phyloP scores from a whole-genome alignment of 2,329 filamentous ascomycete species.

The Fulvia fulva region DNA sequence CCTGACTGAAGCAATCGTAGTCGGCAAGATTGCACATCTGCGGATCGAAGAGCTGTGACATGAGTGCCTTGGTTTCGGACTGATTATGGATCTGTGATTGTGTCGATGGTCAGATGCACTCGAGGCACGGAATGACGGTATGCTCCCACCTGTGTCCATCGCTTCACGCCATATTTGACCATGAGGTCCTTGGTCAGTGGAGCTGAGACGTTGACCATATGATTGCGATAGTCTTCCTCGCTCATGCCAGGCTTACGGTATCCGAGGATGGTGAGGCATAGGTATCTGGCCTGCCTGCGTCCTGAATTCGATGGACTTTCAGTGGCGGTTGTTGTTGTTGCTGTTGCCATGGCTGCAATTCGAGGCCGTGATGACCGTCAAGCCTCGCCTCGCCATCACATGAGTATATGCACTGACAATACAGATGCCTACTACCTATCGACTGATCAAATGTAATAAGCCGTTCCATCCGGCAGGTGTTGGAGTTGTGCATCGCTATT shows the following conservation, averaged over 20 bases:
- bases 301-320: too few species aligned
- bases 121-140: neutral
- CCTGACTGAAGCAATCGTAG: conserved; percentile 50
- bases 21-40: conserved; percentile 50
- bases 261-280: conserved; percentile 46
- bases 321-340: too few species aligned
- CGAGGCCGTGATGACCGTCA: too few species aligned
- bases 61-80: conserved; percentile 36
- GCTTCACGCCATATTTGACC: conserved; percentile 47
- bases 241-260: conserved; percentile 48
- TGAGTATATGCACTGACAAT: too few species aligned
- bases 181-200: conserved; percentile 48
- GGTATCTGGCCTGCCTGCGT: too few species aligned
- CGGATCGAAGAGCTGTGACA: conserved; percentile 42
- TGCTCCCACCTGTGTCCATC: conserved; percentile 44
- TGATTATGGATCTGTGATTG: conserved; percentile 42
- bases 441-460: too few species aligned
- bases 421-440: too few species aligned
- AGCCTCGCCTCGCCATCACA: too few species aligned
- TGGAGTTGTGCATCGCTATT: too few species aligned
- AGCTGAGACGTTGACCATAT: conserved; percentile 48
- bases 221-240: conserved; percentile 45
- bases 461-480: too few species aligned
- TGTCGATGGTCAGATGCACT: neutral
- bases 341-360: too few species aligned